Evolutionary conservation across 176 grass and related monocot genomes (phyloP).

Genomic region (Zoysia pacifica): DNA sequence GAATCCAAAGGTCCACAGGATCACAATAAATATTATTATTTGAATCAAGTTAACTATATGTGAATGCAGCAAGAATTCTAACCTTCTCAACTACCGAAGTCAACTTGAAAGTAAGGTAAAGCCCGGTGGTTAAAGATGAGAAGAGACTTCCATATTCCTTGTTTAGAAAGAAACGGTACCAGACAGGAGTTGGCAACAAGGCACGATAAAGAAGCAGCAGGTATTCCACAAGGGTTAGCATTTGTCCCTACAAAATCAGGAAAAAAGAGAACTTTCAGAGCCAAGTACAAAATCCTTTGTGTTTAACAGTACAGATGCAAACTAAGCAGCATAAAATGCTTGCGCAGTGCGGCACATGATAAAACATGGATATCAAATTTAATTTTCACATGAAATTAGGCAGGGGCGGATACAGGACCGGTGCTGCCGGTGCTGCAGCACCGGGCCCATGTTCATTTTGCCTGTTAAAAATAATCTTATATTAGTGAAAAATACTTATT

Average conservation of each 20-base stretch:
- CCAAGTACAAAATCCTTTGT: slow-evolving; percentile 6
- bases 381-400: background rate
- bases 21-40: slow-evolving; percentile 31
- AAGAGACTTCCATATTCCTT: slow-evolving; percentile 98
- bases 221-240: slow-evolving; percentile 94
- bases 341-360: background rate
- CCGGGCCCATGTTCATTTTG: no score
- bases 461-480: no score
- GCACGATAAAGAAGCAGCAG: slow-evolving; percentile 90
- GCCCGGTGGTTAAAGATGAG: slow-evolving; percentile 89
- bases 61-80: slow-evolving; percentile 11
- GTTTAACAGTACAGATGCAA: background rate
- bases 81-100: slow-evolving; percentile 99
- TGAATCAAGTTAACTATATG: slow-evolving; percentile 13
- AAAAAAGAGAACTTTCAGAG: slow-evolving; percentile 40
- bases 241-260: slow-evolving; percentile 86
- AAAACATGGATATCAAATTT: background rate
- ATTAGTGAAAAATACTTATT: no score
- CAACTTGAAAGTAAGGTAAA: slow-evolving; percentile 98
- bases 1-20: slow-evolving; percentile 29
- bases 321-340: background rate
- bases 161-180: slow-evolving; percentile 99
- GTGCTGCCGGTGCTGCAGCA: no score
- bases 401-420: no score
- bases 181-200: slow-evolving; percentile 90